Evolutionary conservation across 768 basidiomycete genomes (phyloP), one percentile per base, ranked within the genome.

Genomic region (Lentinula detonsa): DNA sequence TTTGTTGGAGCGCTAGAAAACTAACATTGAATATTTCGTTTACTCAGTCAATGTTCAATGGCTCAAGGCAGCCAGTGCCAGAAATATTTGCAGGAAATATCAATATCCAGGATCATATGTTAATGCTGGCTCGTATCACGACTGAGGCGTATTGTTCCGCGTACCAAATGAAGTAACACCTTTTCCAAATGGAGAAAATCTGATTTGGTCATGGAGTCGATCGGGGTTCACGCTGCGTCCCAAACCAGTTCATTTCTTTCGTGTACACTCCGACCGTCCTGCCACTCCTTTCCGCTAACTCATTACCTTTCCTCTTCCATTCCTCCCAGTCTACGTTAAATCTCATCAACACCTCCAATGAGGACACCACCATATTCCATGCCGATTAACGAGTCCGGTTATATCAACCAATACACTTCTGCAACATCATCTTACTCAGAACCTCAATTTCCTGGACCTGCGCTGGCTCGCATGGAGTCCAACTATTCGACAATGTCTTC

Each of bases 391-490:
- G 50, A 50, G 13, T 35, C 33, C 49, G 37, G 37, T 18, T 23
- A 21, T 37, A 42, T 31, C 48, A 37, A 56, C 11, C 23, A 56
- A n/a, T 51, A 59, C 33, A 34, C 57, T 35, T 59, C 57, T 59
- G 35, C 57, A 34, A 40, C 46, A n/a, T 37, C 45, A 33, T 50
- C 45, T 18, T 33, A 45, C 16, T 35, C 57, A 35, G 34, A 49
- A 37, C 57, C 57, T 59, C 57, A 59, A 48, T 34, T 50, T n/a
- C 57, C 57, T 33, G 57, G 57, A 35, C 57, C 46, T 35, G 59
- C 59, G 59, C 50, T 60, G 59, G 49, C 59, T 52, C 59, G 59
- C 48, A 39, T 59, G 35, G 58, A 59, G 13, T 34, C 58, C 5
- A 59, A 59, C 39, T 52, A 37, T 48, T 60, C 59, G 15, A 52